Evolutionary conservation across 768 basidiomycete species (phyloP), one percentile per base, ranked within the genome.

Genomic region (Boletus fagicola): DNA sequence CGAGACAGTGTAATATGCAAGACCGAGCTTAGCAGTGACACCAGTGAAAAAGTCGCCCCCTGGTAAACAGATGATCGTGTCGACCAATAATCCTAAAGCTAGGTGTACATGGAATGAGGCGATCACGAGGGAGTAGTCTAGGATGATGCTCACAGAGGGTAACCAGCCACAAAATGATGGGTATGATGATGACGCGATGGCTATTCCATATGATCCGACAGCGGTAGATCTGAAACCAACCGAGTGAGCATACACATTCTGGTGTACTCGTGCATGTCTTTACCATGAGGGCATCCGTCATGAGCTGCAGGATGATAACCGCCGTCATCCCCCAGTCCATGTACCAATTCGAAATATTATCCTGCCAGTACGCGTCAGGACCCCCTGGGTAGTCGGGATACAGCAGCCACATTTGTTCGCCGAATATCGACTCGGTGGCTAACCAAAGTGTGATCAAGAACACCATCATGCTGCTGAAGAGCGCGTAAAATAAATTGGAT

Each of bases 391-490:
- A 74, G n/a, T 65, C 31, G 0, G 60, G 31, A 16, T 75, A 52
- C 1, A 68, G 40, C 16, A 78, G 60, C 78, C 78, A 79, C 63
- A 75, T 70, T 20, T 69, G 51, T 54, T 73, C 60, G 4, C 69
- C 64, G 31, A 74, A 69, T 4, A 71, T 18, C 3, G 48, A 47
- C 2, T 51, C n/a, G 2, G 58, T 53, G 16, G 59, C 61, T 20
- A 73, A 53, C 57, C 69, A 74, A 20, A 75, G 50, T 0, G 75
- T 72, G 65, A 66, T 60, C 20, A 65, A 63, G 26, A 73, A 51
- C 2, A 74, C 22, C 58, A 72, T 62, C 16, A 54, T 26, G 36
- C 8, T 71, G 39, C 69, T 71, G 35, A 72, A 71, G 42, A 61
- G 10, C 24, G 51, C 61, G 13, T 72, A 71, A 11, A 67, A 65